Evolutionary conservation across 495 filamentous ascomycete genomes (phyloP).

Genomic region (Rhizodiscina lignyota): DNA sequence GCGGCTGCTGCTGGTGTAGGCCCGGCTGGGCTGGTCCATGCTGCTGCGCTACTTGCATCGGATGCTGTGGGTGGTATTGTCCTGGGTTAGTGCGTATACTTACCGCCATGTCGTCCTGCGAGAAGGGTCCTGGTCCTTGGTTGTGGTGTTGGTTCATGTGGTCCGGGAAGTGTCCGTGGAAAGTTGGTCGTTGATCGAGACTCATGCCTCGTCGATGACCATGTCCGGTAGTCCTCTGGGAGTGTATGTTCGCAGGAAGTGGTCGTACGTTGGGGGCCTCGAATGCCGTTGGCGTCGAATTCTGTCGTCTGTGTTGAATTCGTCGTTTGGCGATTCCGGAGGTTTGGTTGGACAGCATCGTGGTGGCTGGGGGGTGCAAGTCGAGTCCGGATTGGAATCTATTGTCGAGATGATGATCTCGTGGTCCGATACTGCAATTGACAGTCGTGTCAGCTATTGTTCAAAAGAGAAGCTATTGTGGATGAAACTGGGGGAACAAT

Average conservation of each 20-base stretch:
- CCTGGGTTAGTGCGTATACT: slow-evolving; percentile 44
- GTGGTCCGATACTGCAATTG: no score
- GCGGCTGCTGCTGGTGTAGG: slow-evolving; percentile 19
- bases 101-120: slow-evolving; percentile 38
- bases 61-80: slow-evolving; percentile 39
- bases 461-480: no score
- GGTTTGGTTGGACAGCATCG: slow-evolving; percentile 61
- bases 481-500: no score
- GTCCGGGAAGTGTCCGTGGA: slow-evolving; percentile 21
- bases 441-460: no score
- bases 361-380: slow-evolving; percentile 31
- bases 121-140: slow-evolving; percentile 8
- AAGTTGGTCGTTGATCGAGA: slow-evolving; percentile 47
- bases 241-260: slow-evolving; percentile 39
- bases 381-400: slow-evolving; percentile 38
- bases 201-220: slow-evolving; percentile 61
- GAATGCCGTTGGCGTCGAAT: slow-evolving; percentile 70
- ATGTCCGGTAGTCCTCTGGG: slow-evolving; percentile 22
- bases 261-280: slow-evolving; percentile 47
- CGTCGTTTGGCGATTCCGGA: slow-evolving; percentile 51
- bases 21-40: slow-evolving; percentile 48
- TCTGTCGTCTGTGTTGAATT: slow-evolving; percentile 70
- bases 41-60: slow-evolving; percentile 60
- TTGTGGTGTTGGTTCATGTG: slow-evolving; percentile 9
- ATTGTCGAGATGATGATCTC: slow-evolving; percentile 1